phyloP scores from a whole-genome alignment of 2,329 filamentous ascomycete species.

The Fusarium sp. region DNA sequence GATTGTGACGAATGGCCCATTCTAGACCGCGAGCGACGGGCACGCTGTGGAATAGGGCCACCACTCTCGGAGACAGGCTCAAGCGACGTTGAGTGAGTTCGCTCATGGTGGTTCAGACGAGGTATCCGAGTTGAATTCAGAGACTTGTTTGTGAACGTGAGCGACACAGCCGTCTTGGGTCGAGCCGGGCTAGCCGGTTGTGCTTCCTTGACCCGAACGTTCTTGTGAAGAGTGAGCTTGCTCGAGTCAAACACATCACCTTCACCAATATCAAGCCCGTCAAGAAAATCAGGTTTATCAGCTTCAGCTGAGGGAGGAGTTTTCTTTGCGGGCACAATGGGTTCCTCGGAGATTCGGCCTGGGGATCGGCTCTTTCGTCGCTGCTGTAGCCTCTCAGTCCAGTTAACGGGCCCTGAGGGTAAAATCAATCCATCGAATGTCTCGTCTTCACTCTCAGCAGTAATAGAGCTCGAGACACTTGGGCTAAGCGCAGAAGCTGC shows the following conservation, averaged over 20 bases:
- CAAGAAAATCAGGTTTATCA: constrained; percentile 82
- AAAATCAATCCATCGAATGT: constrained; percentile 90
- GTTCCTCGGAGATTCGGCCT: constrained; percentile 60
- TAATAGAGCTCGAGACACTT: constrained; percentile 91
- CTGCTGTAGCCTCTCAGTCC: constrained; percentile 81
- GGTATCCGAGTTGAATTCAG: constrained; percentile 77
- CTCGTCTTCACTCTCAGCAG: constrained; percentile 93
- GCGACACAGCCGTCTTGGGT: constrained; percentile 80
- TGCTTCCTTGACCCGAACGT: constrained; percentile 86
- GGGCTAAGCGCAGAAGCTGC: constrained; percentile 91
- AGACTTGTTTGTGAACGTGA: constrained; percentile 92
- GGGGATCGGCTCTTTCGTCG: constrained; percentile 73
- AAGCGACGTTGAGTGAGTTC: constrained; percentile 77
- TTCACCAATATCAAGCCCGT: constrained; percentile 87
- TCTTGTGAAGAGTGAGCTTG: constrained; percentile 89
- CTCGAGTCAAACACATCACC: constrained; percentile 84
- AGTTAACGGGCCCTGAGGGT: constrained; percentile 85
- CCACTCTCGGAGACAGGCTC: constrained; percentile 94
- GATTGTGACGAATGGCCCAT: constrained; percentile 78
- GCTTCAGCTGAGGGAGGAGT: constrained; percentile 52
- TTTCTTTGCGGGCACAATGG: constrained; percentile 52
- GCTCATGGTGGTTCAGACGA: constrained; percentile 78
- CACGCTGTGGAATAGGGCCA: constrained; percentile 72
- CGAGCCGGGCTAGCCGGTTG: constrained; percentile 77
- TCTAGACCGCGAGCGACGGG: constrained; percentile 74